Evolutionary conservation across 148 eudicot species (phyloP), one percentile per base, ranked within the genome.

Genomic region (Dysphania ambrosioides): DNA sequence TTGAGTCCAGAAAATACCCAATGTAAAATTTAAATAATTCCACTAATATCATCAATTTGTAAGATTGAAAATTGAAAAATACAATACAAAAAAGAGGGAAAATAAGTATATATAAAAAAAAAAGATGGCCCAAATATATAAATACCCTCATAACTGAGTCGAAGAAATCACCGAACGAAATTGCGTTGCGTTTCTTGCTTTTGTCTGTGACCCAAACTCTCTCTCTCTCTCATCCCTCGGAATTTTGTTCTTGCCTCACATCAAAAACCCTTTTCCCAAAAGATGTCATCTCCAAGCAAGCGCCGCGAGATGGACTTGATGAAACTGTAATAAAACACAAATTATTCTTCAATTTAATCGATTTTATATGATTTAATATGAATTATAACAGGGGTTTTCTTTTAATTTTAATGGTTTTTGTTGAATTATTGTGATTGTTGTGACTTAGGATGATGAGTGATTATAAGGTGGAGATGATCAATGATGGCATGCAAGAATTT

Each of bases 221-320:
- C 19, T 77, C 63, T 77, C 11, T 70, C 63, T 77, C 65, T 24
- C 18, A n/a, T 60, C 34, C 26, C 7, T 8, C 18, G 19, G 4
- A 24, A n/a, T 73, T 44, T 49, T 70, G 60, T 26, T 49, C 57
- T 36, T 75, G 64, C 74, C 63, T 69, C 69, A 35, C 57, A 77
- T 66, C 49, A 44, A 78, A 72, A 76, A 72, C 71, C 77, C 74
- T 31, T 27, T 16, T 44, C 21, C 35, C 36, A 10, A 56, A 29
- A 18, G 26, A 94, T 94, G 98, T 90, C 98, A 79, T 94, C 98
- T 23, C 98, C 97, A 47, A 88, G 91, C 90, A 94, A 94, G 79
- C 84, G 98, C 81, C 79, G 97, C 71, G 98, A 94, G 76, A 94
- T 90, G 97, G 98, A 94, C 81, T 82, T 94, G 82, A 94, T 94